Evolutionary conservation across 2,329 filamentous ascomycete species (phyloP).

Genomic region (Macrophomina tecta): DNA sequence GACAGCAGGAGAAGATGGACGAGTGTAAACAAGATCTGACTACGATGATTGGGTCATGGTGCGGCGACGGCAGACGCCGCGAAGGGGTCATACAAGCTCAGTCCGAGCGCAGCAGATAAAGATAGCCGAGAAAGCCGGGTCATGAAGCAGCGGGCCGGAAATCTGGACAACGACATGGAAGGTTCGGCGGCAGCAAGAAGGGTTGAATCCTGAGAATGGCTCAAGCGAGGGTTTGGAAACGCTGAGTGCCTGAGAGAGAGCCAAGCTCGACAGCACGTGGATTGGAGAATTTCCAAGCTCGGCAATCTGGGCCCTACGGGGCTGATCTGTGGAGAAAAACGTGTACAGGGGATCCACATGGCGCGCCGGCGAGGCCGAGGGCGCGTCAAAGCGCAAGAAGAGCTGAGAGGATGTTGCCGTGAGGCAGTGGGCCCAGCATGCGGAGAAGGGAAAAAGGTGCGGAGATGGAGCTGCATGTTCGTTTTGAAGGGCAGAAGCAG

Average conservation of each 20-base stretch:
- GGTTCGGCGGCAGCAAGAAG: background rate
- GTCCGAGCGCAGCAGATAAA: background rate
- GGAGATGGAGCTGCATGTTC: background rate
- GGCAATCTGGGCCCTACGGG: background rate
- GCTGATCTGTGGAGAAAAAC: background rate
- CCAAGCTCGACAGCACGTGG: slow-evolving; percentile 2
- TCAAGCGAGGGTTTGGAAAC: background rate
- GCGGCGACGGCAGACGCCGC: background rate
- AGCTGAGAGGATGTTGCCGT: slow-evolving; percentile 6
- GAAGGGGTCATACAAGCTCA: background rate
- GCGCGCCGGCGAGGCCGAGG: slow-evolving; percentile 10
- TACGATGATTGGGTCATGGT: background rate
- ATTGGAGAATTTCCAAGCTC: background rate
- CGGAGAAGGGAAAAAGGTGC: background rate
- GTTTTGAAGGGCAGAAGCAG: background rate
- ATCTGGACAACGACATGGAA: background rate
- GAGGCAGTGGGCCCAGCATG: slow-evolving; percentile 3
- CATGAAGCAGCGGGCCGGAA: background rate
- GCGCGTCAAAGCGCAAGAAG: background rate
- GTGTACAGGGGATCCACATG: slow-evolving; percentile 3
- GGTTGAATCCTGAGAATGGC: background rate
- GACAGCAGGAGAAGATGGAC: no score
- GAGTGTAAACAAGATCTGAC: no score
- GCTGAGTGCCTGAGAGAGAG: background rate
- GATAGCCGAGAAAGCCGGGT: background rate